Conservation (phyloP, 768 basidiomycete species). For the Postia placenta region DNA sequence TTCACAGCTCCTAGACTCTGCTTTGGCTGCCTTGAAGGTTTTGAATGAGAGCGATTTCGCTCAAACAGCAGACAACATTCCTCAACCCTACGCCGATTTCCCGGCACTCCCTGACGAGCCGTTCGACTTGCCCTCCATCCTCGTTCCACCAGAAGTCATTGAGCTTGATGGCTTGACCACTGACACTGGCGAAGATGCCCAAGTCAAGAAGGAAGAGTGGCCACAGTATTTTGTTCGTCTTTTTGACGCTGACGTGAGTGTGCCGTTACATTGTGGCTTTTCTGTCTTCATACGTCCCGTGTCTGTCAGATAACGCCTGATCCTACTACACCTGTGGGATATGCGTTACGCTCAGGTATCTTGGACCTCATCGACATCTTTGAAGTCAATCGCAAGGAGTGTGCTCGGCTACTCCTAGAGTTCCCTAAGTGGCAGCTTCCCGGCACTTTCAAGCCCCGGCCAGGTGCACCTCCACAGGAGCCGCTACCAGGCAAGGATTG, state of each 20-base stretch:
- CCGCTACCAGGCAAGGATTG: constrained; percentile 57
- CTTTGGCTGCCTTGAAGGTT: constrained; percentile 54
- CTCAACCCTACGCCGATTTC: constrained; percentile 57
- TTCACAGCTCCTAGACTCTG: constrained; percentile 68
- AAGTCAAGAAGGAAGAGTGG: constrained; percentile 79
- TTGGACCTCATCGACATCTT: constrained; percentile 82
- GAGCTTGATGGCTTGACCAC: constrained; percentile 69
- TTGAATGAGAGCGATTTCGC: constrained; percentile 59
- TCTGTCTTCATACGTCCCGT: constrained; percentile 2
- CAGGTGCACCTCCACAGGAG: constrained; percentile 51
- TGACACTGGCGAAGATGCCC: constrained; percentile 65
- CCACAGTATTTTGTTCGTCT: constrained; percentile 63
- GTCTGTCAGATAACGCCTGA: constrained; percentile 64
- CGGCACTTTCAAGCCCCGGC: constrained; percentile 81
- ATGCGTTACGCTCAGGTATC: constrained; percentile 68
- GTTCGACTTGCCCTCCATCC: constrained; percentile 69
- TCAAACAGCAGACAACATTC: constrained; percentile 49
- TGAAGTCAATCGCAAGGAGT: constrained; percentile 95
- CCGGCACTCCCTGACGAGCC: constrained; percentile 38
- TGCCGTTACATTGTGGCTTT: neutral
- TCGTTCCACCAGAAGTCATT: constrained; percentile 85
- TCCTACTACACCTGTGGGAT: constrained; percentile 68
- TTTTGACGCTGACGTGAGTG: constrained; percentile 52
- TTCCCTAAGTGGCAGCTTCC: constrained; percentile 77
- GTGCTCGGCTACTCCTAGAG: constrained; percentile 79